These are phyloP conservation scores for Bidens hawaiensis DNA, from an alignment of 140 eudicot genomes.

Conservation along the genomic window DNA sequence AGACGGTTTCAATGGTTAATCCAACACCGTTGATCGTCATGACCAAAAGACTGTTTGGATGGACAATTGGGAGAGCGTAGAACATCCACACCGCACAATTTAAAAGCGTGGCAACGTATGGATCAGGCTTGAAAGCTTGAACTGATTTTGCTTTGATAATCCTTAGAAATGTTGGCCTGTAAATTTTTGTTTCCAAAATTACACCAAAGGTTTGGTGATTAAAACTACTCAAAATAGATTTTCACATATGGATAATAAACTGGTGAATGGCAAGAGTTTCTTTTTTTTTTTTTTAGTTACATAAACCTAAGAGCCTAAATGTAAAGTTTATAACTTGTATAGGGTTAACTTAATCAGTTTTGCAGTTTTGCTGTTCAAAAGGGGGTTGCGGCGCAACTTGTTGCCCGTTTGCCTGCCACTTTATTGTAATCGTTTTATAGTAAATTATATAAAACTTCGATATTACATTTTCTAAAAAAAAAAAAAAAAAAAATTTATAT, in stretches of 20 bases:
- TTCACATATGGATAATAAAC: background rate
- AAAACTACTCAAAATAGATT: background rate
- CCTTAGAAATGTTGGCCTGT: conserved; percentile 65
- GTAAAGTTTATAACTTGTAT: background rate
- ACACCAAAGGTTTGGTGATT: background rate
- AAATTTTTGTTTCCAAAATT: background rate
- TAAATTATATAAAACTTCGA: no score
- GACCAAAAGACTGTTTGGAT: conserved; percentile 56
- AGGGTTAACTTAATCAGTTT: no score
- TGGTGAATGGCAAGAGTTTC: background rate
- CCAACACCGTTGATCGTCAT: conserved; percentile 81
- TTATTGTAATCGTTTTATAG: no score
- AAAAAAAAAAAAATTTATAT: no score
- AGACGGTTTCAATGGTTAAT: conserved; percentile 37
- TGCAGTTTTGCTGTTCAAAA: no score
- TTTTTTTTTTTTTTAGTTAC: background rate
- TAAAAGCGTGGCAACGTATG: conserved; percentile 65
- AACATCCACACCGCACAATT: conserved; percentile 85
- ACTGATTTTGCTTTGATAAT: conserved; percentile 67
- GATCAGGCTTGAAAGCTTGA: conserved; percentile 69
- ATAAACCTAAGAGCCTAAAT: background rate
- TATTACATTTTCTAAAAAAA: no score
- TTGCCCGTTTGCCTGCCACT: no score
- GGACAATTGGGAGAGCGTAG: conserved; percentile 75
- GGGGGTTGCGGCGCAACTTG: no score